phyloP scores from a whole-genome alignment of 2,329 filamentous ascomycete species.

The Chalara sp. region DNA sequence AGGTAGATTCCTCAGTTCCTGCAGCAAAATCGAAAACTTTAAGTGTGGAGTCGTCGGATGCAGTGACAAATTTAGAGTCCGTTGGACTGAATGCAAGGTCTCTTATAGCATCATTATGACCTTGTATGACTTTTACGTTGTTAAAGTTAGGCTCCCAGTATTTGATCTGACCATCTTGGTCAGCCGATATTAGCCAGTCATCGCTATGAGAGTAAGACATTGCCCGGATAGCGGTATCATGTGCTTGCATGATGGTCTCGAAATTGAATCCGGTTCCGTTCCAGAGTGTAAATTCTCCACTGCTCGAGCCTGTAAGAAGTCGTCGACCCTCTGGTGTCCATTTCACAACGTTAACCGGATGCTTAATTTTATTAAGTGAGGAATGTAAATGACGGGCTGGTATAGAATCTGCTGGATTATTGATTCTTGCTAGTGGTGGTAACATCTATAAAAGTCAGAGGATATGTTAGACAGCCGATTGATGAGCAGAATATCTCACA shows the following conservation, averaged over 20 bases:
- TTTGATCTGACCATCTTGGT: slow-evolving; percentile 92
- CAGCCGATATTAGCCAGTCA: slow-evolving; percentile 93
- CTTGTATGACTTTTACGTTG: slow-evolving; percentile 91
- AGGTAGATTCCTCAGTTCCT: slow-evolving; percentile 71
- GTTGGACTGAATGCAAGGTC: slow-evolving; percentile 91
- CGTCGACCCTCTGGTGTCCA: slow-evolving; percentile 96
- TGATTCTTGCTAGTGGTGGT: slow-evolving; percentile 69
- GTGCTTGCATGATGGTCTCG: slow-evolving; percentile 97
- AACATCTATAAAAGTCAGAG: slow-evolving; percentile 56
- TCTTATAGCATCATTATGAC: slow-evolving; percentile 81
- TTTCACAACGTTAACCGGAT: slow-evolving; percentile 91
- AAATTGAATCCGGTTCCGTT: slow-evolving; percentile 99
- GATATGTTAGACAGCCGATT: not conserved
- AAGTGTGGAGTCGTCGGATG: slow-evolving; percentile 85
- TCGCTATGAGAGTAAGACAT: slow-evolving; percentile 89
- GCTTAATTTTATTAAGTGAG: slow-evolving; percentile 97
- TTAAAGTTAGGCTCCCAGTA: slow-evolving; percentile 99
- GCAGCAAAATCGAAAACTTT: slow-evolving; percentile 96
- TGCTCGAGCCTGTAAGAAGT: slow-evolving; percentile 87
- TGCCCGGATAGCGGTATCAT: slow-evolving; percentile 79
- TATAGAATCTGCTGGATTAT: slow-evolving; percentile 75
- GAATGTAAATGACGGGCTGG: slow-evolving; percentile 95
- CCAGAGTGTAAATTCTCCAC: slow-evolving; percentile 97
- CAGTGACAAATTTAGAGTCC: slow-evolving; percentile 93
- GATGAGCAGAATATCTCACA: slow-evolving; percentile 42